Conservation (phyloP, 2,329 filamentous ascomycete genomes). For the Xylariaceae sp. region DNA sequence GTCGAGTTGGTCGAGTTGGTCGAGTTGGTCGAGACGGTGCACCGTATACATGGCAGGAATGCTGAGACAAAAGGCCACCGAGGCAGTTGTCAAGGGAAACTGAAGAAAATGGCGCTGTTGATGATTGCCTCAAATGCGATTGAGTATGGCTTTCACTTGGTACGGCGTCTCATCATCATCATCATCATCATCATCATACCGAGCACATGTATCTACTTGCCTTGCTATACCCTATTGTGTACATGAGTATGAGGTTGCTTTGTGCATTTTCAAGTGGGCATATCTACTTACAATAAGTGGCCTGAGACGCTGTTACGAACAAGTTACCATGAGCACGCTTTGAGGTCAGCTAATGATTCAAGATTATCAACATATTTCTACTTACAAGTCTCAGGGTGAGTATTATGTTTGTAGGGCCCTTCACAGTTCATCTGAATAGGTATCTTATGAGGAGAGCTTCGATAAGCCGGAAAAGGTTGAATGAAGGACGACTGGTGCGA, state of each 20-base stretch:
- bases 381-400: no score
- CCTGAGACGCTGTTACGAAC: no score
- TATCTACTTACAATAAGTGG: no score
- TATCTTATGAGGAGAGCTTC: no score
- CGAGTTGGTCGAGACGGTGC: constrained; percentile 4
- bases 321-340: no score
- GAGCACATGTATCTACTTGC: not conserved
- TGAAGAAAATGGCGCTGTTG: not conserved
- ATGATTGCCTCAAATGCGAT: constrained; percentile 11
- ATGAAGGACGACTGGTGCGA: no score
- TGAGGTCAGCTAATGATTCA: no score
- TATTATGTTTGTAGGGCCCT: no score
- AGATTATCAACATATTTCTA: no score
- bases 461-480: no score
- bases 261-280: not conserved
- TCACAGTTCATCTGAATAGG: no score
- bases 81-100: constrained; percentile 5
- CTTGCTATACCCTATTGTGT: not conserved
- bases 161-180: not conserved
- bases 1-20: constrained; percentile 3
- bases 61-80: constrained; percentile 1
- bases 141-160: not conserved
- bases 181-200: not conserved
- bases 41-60: constrained; percentile 11
- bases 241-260: not conserved